Evolutionary conservation across 345 rosid genomes (phyloP).

Genomic region (Hirschfeldia incana): DNA sequence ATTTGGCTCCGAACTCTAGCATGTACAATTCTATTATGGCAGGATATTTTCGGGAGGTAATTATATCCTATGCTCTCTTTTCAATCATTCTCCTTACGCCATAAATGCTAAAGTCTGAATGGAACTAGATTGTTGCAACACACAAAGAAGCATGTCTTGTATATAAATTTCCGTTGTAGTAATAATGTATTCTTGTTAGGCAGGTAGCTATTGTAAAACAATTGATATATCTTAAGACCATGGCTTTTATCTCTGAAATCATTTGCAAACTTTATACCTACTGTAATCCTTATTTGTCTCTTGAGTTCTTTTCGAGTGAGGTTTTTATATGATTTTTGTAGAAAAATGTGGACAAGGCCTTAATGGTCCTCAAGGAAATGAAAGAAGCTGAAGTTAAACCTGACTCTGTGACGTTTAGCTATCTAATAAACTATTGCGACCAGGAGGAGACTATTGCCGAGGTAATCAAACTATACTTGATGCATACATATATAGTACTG

Average conservation of each 20-base stretch:
- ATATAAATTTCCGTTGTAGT: not conserved
- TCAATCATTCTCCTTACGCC: not conserved
- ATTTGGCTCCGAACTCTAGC: slow-evolving; percentile 53
- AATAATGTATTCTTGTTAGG: not conserved
- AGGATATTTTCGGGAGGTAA: slow-evolving; percentile 82
- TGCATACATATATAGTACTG: slow-evolving; percentile 42
- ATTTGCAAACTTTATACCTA: not conserved
- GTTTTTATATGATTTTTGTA: slow-evolving; percentile 40
- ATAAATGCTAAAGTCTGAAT: too few species aligned
- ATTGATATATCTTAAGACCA: not conserved
- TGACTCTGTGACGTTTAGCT: slow-evolving; percentile 66
- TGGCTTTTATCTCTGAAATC: slow-evolving; percentile 1
- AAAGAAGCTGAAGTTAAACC: slow-evolving; percentile 62
- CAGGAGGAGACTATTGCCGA: slow-evolving; percentile 59
- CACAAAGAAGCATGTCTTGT: slow-evolving; percentile 3
- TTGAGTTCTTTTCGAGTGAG: not conserved
- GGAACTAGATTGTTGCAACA: slow-evolving; percentile 3
- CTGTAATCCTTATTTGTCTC: not conserved
- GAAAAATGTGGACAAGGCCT: slow-evolving; percentile 60
- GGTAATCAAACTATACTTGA: slow-evolving; percentile 51
- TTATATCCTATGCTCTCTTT: slow-evolving; percentile 7
- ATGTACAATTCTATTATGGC: slow-evolving; percentile 80
- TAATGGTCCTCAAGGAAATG: slow-evolving; percentile 69
- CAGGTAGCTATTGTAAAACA: not conserved
- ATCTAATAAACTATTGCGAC: slow-evolving; percentile 56